A percentile compares a stretch with the other conserved stretches of the same genome.
phyloP scores from a whole-genome alignment of 2,329 filamentous ascomycete species.

The Tolypocladium ophioglossoides region DNA sequence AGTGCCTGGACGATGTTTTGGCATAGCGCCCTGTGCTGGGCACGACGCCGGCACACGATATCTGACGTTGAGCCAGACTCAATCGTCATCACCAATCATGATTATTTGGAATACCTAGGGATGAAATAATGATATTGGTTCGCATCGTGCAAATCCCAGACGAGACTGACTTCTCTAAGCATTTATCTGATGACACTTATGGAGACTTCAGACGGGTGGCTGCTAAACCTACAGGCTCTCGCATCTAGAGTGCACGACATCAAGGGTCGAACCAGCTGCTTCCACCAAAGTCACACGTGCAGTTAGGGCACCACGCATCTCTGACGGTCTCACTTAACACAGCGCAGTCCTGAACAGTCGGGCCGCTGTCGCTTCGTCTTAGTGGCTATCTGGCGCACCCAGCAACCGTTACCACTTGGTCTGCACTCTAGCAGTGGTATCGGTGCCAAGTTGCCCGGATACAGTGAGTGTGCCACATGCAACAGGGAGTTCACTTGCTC shows the following conservation, averaged over 20 bases:
- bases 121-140: too few species aligned
- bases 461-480: too few species aligned
- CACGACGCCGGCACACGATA: too few species aligned
- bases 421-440: not conserved
- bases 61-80: too few species aligned
- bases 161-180: not conserved
- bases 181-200: not conserved
- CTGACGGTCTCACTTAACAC: not conserved
- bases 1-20: too few species aligned
- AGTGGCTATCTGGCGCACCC: not conserved
- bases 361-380: not conserved
- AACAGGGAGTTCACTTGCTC: too few species aligned
- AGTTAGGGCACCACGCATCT: not conserved
- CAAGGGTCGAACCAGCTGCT: not conserved
- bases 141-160: too few species aligned
- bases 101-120: too few species aligned
- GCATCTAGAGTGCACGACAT: not conserved
- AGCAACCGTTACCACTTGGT: not conserved
- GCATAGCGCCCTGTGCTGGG: too few species aligned
- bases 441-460: too few species aligned
- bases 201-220: not conserved
- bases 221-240: not conserved
- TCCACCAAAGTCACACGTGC: not conserved
- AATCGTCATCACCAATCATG: too few species aligned
- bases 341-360: not conserved